phyloP scores from a whole-genome alignment of 2,329 filamentous ascomycete species.

The Apiospora koreana region DNA sequence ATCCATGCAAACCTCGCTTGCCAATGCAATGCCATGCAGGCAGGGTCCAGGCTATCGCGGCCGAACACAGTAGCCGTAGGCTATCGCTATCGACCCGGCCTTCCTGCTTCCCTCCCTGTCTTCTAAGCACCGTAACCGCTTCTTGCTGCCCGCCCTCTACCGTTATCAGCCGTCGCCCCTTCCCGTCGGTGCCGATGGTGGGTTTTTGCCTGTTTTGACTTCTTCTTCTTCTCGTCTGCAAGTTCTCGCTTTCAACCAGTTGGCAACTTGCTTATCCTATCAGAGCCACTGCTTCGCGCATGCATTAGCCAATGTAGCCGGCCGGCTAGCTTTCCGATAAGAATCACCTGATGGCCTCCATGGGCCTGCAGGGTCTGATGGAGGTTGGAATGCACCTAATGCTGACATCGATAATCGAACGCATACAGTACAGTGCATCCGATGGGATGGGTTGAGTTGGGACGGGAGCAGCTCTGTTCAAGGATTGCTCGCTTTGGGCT shows the following conservation, averaged over 20 bases:
- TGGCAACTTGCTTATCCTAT: neutral
- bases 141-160: neutral
- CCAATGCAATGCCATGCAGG: neutral
- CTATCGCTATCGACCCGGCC: neutral
- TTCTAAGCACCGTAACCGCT: neutral
- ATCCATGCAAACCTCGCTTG: neutral
- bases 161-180: neutral
- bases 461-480: neutral
- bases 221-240: neutral
- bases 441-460: neutral
- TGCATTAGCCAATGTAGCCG: neutral
- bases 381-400: neutral
- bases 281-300: neutral
- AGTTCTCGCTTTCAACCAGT: neutral
- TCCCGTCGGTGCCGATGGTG: neutral
- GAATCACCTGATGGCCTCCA: neutral
- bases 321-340: neutral
- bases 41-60: neutral
- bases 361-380: neutral
- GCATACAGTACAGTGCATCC: neutral
- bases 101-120: neutral
- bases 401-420: no score
- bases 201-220: no score
- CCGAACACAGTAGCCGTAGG: constrained; percentile 3
- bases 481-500: neutral